Conservation (phyloP, 352 stramenopile species). For the Chrysophaeum taylorii region DNA sequence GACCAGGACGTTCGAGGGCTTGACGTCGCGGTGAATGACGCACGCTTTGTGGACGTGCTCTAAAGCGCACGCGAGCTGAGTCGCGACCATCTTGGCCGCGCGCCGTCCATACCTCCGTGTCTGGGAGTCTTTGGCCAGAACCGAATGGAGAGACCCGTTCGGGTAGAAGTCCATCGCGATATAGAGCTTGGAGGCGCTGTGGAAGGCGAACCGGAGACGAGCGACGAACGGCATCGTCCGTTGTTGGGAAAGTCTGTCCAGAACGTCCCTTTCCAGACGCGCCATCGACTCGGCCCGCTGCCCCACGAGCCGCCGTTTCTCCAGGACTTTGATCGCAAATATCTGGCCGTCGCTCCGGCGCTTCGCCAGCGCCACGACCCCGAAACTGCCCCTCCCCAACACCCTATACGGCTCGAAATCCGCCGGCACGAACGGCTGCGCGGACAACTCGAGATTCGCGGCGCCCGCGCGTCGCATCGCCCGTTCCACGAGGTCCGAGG, state of each 20-base stretch:
- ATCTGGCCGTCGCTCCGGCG: not conserved
- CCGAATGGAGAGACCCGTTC: not conserved
- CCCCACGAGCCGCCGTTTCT: not conserved
- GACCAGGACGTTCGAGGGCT: constrained; percentile 6
- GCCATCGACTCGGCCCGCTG: not conserved
- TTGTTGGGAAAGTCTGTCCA: not conserved
- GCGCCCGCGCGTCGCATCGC: too few relatives aligned
- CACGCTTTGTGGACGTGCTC: not conserved
- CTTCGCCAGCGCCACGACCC: not conserved
- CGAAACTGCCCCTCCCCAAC: not conserved
- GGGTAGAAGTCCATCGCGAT: constrained; percentile 3
- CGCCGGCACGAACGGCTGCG: not conserved
- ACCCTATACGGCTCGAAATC: not conserved
- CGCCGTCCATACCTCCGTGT: too few relatives aligned
- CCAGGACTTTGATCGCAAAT: not conserved
- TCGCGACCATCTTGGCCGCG: not conserved
- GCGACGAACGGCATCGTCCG: not conserved
- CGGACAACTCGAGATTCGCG: not conserved
- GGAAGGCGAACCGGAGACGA: not conserved
- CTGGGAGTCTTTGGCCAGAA: too few relatives aligned
- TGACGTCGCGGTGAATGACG: constrained; percentile 2
- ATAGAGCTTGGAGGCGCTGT: not conserved
- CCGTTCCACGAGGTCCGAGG: too few relatives aligned
- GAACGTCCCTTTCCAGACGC: not conserved
- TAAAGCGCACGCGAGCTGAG: not conserved